Base-by-base conservation (phyloP, 2,329 filamentous ascomycete species). In the Alternaria incomplexa region DNA sequence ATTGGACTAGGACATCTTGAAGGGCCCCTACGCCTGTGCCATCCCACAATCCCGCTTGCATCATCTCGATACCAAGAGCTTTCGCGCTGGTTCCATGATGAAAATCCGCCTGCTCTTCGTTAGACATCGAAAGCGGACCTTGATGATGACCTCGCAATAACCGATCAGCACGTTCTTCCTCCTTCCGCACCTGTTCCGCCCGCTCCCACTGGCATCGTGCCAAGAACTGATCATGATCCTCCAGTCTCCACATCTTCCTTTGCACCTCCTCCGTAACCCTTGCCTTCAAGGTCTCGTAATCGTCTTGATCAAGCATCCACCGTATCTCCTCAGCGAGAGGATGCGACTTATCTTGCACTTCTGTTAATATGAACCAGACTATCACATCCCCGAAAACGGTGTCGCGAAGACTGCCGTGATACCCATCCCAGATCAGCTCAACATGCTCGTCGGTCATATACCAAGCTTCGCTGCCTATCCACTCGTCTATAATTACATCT, bases 91-190 rank as follows among this genome's bases (percentile, higher is more conserved):
- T 40, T 17, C 36, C 36, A 17, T 40, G 36, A 40, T 40, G n/a
- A 2, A 40, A 40, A 10, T 2, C 2, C 2, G 7, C 4, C 8
- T 17, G n/a, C 47, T 50, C 25, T 0, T 8, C 2, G n/a, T 28
- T 4, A 1, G 25, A 17, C 13, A 20, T 30, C 2, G 6, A 6
- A 0, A 30, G 4, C 1, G 17, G 26, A 3, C 4, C 2, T 20
- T 15, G 25, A 28, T 6, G 11, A 28, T 13, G 1, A 30, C 3
- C 17, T 50, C 26, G 25, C 9, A n/a, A 2, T 20, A 20, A 20
- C 20, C 20, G 11, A 30, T 15, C n/a, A 20, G 11, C 9, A 20
- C 25, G 47, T 6, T 13, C 11, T 1, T 22, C 47, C 20, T 51
- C 36, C 36, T 40, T 30, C 2, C 25, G 47, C 15, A 12, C 1